Evolutionary conservation across 257 asterid species (phyloP).

Genomic region (Penstemon barbatus): DNA sequence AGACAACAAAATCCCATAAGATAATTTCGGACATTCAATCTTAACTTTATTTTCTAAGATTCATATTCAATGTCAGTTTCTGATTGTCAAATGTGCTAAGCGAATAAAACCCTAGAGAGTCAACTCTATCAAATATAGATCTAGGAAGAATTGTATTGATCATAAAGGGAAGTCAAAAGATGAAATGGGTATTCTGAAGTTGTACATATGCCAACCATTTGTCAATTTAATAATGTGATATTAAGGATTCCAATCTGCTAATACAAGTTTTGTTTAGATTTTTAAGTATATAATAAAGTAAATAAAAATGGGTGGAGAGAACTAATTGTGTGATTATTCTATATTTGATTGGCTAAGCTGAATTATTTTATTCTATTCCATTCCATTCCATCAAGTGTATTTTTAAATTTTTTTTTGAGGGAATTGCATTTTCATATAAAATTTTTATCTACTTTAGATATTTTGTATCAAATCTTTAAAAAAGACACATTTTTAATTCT

Average conservation of each 20-base stretch:
- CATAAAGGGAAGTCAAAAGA: not conserved
- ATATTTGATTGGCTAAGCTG: slow-evolving; percentile 29
- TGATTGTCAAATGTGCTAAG: no score
- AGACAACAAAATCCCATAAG: no score
- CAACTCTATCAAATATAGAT: no score
- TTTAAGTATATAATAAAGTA: no score
- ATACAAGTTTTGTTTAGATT: no score
- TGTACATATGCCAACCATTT: not conserved
- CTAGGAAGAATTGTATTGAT: no score
- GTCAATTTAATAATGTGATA: not conserved
- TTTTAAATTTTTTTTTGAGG: slow-evolving; percentile 22
- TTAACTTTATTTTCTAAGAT: no score
- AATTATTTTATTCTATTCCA: not conserved
- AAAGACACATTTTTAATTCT: slow-evolving; percentile 1
- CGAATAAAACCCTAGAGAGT: no score
- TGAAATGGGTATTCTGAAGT: not conserved
- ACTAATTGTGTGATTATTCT: slow-evolving; percentile 33
- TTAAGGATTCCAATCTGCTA: not conserved
- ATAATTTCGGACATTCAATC: no score
- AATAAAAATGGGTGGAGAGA: slow-evolving; percentile 2
- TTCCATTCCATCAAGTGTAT: slow-evolving; percentile 30
- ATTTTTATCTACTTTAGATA: slow-evolving; percentile 1
- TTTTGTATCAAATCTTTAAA: not conserved
- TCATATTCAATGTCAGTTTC: no score
- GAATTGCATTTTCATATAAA: no score